These are phyloP conservation scores for Talaromyces rugulosus DNA, from an alignment of 2,329 filamentous ascomycete species.

Conservation along the genomic window DNA sequence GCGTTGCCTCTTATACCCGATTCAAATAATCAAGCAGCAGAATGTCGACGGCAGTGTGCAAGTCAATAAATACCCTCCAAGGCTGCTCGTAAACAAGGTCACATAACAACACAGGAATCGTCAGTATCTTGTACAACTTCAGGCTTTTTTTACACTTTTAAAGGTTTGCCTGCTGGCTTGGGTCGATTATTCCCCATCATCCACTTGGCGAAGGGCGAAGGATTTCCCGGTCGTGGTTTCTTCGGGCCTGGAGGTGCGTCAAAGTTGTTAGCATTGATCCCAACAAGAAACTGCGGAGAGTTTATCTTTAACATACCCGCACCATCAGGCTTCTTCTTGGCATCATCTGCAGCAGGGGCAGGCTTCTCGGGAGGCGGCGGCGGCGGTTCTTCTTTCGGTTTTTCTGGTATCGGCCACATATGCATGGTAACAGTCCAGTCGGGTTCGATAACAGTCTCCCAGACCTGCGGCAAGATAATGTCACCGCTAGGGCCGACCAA, in stretches of 20 bases:
- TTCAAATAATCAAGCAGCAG: not conserved
- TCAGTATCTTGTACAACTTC: constrained; percentile 31
- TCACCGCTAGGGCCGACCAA: constrained; percentile 73
- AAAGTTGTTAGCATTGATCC: not conserved
- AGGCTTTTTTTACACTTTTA: constrained; percentile 47
- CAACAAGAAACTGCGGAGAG: not conserved
- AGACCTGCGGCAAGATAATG: constrained; percentile 75
- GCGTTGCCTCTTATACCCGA: not conserved
- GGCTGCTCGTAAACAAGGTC: constrained; percentile 11
- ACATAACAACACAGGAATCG: constrained; percentile 29
- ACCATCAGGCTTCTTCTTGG: constrained; percentile 30
- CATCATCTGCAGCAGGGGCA: constrained; percentile 20
- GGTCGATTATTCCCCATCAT: constrained; percentile 36
- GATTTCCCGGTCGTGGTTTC: constrained; percentile 26
- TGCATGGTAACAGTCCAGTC: constrained; percentile 70
- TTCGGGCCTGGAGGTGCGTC: constrained; percentile 23
- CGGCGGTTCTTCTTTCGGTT: constrained; percentile 37
- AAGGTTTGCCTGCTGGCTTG: constrained; percentile 29
- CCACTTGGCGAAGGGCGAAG: constrained; percentile 40
- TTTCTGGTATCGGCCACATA: constrained; percentile 60
- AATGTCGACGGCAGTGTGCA: constrained; percentile 7
- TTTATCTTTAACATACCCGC: constrained; percentile 25
- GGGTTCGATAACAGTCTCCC: constrained; percentile 76
- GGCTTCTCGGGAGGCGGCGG: constrained; percentile 22
- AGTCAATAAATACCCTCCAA: constrained; percentile 2